A percentile compares a stretch with the other conserved stretches of the same genome.
Evolutionary conservation across 169 alveolate species (phyloP).

Genomic region (Babesia caballi): DNA sequence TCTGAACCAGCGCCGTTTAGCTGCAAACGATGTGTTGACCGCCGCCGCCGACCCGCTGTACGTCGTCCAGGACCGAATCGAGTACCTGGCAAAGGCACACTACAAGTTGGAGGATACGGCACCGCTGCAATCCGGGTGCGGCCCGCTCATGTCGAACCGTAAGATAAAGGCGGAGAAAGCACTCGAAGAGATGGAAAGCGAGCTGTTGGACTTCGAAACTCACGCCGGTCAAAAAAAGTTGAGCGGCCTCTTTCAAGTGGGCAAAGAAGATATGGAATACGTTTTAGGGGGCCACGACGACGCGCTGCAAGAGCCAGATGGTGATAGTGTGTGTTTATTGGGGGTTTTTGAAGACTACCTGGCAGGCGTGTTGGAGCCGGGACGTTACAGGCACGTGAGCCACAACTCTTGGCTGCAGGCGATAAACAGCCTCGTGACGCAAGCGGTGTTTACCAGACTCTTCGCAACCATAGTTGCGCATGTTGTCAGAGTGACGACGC

Average conservation of each 20-base stretch:
- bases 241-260: neutral
- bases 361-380: constrained; percentile 3
- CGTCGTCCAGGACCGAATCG: constrained; percentile 36
- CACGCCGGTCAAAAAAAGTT: neutral
- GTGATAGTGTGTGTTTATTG: neutral
- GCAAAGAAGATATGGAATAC: neutral
- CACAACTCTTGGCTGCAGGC: constrained; percentile 3
- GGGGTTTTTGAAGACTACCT: neutral
- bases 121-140: constrained; percentile 21
- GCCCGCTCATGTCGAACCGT: constrained; percentile 27
- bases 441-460: neutral
- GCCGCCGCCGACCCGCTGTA: constrained; percentile 31
- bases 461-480: constrained; percentile 23
- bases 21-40: constrained; percentile 17
- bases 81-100: constrained; percentile 35
- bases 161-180: constrained; percentile 26
- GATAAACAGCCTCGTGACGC: neutral
- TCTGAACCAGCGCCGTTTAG: constrained; percentile 24
- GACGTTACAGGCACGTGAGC: neutral
- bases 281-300: neutral
- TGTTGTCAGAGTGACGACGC: neutral
- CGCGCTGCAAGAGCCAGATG: too few relatives aligned
- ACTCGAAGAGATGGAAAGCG: constrained; percentile 35
- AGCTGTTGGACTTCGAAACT: constrained; percentile 4
- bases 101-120: constrained; percentile 33